These are phyloP conservation scores for Russula sp. DNA, from an alignment of 768 basidiomycete species.

Conservation along the genomic window DNA sequence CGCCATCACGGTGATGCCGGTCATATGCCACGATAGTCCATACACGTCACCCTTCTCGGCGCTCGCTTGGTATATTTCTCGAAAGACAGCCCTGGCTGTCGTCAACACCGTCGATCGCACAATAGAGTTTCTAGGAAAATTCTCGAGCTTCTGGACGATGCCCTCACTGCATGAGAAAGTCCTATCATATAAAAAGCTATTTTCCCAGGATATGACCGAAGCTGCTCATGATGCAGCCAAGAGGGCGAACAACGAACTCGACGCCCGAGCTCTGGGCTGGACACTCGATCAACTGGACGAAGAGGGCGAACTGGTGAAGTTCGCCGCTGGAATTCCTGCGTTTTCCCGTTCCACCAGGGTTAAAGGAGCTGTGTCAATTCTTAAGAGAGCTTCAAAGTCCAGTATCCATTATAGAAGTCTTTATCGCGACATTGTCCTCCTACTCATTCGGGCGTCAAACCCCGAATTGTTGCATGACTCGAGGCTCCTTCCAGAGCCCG, in stretches of 20 bases:
- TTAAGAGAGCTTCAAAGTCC: neutral
- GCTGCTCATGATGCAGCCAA: neutral
- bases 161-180: neutral
- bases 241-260: neutral
- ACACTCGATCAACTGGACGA: constrained; percentile 18
- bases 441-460: neutral
- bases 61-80: neutral
- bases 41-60: constrained; percentile 14
- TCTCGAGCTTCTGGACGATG: too few species aligned
- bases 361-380: neutral
- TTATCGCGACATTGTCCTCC: neutral
- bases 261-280: constrained; percentile 13
- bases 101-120: neutral
- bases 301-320: constrained; percentile 8
- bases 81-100: neutral
- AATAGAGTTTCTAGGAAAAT: neutral
- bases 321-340: constrained; percentile 6
- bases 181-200: neutral
- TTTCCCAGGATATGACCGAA: neutral
- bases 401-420: neutral
- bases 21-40: constrained; percentile 2
- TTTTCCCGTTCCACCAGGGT: constrained; percentile 2
- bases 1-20: constrained; percentile 15
- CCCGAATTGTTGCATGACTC: neutral
- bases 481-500: constrained; percentile 3